Evolutionary conservation across 2,329 filamentous ascomycete genomes (phyloP), one percentile per base, ranked within the genome.

Genomic region (Fusarium hostae): DNA sequence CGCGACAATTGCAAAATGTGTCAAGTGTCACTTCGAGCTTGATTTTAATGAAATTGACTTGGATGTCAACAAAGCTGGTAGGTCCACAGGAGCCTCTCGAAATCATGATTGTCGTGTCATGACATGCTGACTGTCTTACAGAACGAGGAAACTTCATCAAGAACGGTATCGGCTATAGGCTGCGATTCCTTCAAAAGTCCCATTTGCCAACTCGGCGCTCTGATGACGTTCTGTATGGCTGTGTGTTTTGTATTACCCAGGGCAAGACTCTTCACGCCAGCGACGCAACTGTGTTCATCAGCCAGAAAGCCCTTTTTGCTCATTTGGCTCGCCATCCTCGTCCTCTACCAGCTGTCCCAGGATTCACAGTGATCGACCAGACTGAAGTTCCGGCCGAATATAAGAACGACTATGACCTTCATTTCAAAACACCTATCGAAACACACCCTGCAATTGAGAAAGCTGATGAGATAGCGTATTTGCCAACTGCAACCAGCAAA

Each of bases 221-320:
- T 20, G 87, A 88, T 45, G 87, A 89, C 66, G 81, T 86, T 56
- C 75, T 87, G 47, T 89, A 87, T 72, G 86, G 81, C 6, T 89
- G 87, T 67, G 69, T 87, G 2, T 88, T 89, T 73, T 89, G 87
- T 74, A 79, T 88, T 7, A 82, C 85, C 9, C 67, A 80, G 22
- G 86, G 86, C 1, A 80, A 76, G n/a, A 88, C 86, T 0, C 76
- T 84, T 5, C 85, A 88, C 52, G 83, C 86, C 60, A 86, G 85
- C 70, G 87, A 89, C 51, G 84, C 87, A 5, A 89, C 87, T 1
- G 85, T 89, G 12, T 89, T 89, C 76, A 86, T 87, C 75, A 85
- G 78, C 48, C 84, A 86, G 51, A 84, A 83, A 63, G 82, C 86
- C 50, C 81, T 89, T 7, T 88, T 89, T 63, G 77, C 81, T 22